Evolutionary conservation across 306 rosid species (phyloP), one percentile per base, ranked within the genome.

Genomic region (Benincasa hispida): DNA sequence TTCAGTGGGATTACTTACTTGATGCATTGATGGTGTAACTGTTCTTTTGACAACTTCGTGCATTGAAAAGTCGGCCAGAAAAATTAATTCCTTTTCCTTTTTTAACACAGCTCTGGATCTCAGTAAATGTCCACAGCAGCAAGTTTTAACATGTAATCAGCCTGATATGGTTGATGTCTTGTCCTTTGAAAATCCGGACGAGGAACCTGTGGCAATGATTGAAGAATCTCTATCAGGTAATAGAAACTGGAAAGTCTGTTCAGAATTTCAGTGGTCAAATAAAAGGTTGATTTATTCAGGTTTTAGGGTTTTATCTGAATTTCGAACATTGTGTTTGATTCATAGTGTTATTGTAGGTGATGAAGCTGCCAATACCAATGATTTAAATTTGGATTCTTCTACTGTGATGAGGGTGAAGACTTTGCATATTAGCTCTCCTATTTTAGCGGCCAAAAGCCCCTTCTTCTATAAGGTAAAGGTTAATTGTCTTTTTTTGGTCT

Each of bases 371-470:
- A 90, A 87, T 81, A 84, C 87, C 87, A 83, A 84, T 77, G 97
- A 90, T 76, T 87, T 91, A 9, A 86, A 81, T 84, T 83, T 90
- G 94, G 94, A 87, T 73, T 84, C 83, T 76, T 86, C 92, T 34
- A 66, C 88, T 10, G 89, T 86, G 85, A 79, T 89, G 78, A 89
- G 84, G 82, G 89, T 90, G 83, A 94, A 85, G 83, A 90, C 93
- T 27, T 79, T 94, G 70, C 97, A 94, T 80, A 94, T 94, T 17
- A 94, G 99, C 80, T 94, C 99, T 56, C 99, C 97, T 67, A 94
- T 94, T 79, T 80, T 94, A 88, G 99, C 99, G 42, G 97, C 99
- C 69, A 94, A 92, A 84, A 94, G 99, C 79, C 97, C 99, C 8
- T 94, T 90, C 79, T 94, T 94, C 86, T 92, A 92, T 55, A 89